Percentiles rank a stretch among this genome's conserved stretches.
Conservation (phyloP, 2,329 filamentous ascomycete genomes). For the Knoxdaviesia proteae region DNA sequence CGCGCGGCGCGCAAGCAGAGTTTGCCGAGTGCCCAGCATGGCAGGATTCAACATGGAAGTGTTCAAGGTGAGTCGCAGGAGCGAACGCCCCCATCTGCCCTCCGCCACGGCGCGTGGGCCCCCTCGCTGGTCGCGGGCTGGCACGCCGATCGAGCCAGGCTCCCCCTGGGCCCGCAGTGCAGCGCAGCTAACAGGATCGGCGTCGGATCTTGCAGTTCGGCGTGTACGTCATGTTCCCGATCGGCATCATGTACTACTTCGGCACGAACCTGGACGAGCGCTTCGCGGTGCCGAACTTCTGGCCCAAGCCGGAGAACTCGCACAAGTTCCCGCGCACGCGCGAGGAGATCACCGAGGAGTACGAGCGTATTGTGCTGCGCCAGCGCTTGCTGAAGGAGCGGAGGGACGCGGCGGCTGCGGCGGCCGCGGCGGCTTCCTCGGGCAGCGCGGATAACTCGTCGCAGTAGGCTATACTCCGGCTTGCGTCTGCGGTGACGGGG, state of each 20-base stretch:
- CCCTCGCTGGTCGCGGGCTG: no score
- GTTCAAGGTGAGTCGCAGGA: slow-evolving; percentile 49
- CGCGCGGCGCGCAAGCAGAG: no score
- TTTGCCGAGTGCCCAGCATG: slow-evolving; percentile 23
- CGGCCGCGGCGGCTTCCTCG: no score
- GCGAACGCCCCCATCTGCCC: no score
- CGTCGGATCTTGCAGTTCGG: slow-evolving; percentile 46
- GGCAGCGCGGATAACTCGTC: no score
- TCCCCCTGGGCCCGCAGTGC: no score
- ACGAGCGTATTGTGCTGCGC: slow-evolving; percentile 45
- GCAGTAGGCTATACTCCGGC: no score
- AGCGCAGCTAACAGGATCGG: no score
- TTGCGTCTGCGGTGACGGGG: no score
- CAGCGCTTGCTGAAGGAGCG: slow-evolving; percentile 55
- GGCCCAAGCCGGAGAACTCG: slow-evolving; percentile 64
- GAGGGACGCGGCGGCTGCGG: slow-evolving; percentile 16
- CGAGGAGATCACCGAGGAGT: slow-evolving; percentile 67
- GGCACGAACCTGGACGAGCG: slow-evolving; percentile 90
- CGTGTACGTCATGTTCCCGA: slow-evolving; percentile 97
- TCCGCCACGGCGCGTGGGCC: no score
- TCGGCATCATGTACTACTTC: slow-evolving; percentile 99
- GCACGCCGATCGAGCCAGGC: no score
- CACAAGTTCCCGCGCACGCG: slow-evolving; percentile 57
- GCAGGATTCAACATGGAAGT: slow-evolving; percentile 81
- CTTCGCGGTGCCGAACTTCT: slow-evolving; percentile 80